These are phyloP conservation scores for Bipolaris zeicola DNA, from an alignment of 2,329 filamentous ascomycete genomes.

Conservation along the genomic window DNA sequence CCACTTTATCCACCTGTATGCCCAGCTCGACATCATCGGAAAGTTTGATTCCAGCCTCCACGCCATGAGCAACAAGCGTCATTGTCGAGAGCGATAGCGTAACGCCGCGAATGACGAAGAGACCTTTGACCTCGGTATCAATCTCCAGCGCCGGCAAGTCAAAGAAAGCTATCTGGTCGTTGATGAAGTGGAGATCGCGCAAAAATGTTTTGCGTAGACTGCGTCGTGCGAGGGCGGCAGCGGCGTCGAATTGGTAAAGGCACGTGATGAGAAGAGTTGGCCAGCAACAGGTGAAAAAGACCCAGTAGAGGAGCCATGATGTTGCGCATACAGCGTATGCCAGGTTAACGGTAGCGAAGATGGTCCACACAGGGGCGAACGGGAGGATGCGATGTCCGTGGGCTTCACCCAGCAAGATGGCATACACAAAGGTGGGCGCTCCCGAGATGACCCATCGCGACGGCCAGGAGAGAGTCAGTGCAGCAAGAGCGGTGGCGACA, in stretches of 20 bases:
- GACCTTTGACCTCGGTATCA: slow-evolving; percentile 59
- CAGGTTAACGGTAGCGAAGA: slow-evolving; percentile 55
- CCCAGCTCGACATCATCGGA: slow-evolving; percentile 60
- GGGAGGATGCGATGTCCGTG: slow-evolving; percentile 51
- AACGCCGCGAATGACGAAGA: slow-evolving; percentile 59
- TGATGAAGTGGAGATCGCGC: slow-evolving; percentile 56
- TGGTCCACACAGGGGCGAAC: slow-evolving; percentile 54
- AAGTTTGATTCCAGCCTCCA: slow-evolving; percentile 60
- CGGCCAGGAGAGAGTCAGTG: slow-evolving; percentile 24
- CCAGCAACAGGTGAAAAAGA: slow-evolving; percentile 53
- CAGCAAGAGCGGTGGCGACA: slow-evolving; percentile 11
- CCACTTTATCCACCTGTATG: slow-evolving; percentile 57
- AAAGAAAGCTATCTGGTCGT: slow-evolving; percentile 58
- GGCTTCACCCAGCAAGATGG: slow-evolving; percentile 45
- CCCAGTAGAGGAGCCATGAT: slow-evolving; percentile 58
- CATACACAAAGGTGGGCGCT: slow-evolving; percentile 47
- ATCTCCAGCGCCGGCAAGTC: slow-evolving; percentile 60
- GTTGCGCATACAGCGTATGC: slow-evolving; percentile 56
- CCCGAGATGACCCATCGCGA: slow-evolving; percentile 51
- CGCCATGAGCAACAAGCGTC: slow-evolving; percentile 58
- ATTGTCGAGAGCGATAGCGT: slow-evolving; percentile 59
- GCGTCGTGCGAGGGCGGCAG: slow-evolving; percentile 46
- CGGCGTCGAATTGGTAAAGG: slow-evolving; percentile 54
- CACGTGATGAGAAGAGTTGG: slow-evolving; percentile 51
- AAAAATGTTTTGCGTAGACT: slow-evolving; percentile 47